Percentiles rank a stretch among this genome's conserved stretches.
Evolutionary conservation across 768 basidiomycete species (phyloP).

Genomic region (Filobasidium wieringae): DNA sequence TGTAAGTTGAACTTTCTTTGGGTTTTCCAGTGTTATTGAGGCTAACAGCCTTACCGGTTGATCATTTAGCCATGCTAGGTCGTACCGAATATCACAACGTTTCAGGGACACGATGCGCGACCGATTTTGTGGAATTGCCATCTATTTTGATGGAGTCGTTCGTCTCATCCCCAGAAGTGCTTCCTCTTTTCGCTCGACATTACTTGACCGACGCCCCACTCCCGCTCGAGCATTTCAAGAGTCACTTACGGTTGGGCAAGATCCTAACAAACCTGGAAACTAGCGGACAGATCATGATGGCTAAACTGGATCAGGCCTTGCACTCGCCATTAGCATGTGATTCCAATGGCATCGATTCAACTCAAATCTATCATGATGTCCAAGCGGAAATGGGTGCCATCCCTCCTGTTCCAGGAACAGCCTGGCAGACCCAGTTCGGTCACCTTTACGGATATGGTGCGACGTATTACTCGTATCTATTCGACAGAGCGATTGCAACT

Average conservation of each 20-base stretch:
- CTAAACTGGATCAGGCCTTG: constrained; percentile 76
- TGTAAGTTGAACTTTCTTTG: constrained; percentile 51
- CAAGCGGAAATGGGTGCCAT: constrained; percentile 54
- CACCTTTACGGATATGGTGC: constrained; percentile 94
- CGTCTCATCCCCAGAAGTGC: constrained; percentile 67
- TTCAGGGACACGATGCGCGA: constrained; percentile 91
- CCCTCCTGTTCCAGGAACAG: constrained; percentile 69
- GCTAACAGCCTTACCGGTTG: background rate
- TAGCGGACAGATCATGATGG: constrained; percentile 78
- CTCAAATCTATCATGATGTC: constrained; percentile 51
- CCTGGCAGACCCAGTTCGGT: constrained; percentile 90
- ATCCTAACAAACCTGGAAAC: constrained; percentile 58
- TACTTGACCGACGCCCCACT: constrained; percentile 37
- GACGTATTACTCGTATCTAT: constrained; percentile 94
- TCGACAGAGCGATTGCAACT: constrained; percentile 89
- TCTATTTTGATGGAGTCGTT: constrained; percentile 99
- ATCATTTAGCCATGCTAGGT: constrained; percentile 80
- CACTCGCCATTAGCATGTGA: constrained; percentile 51
- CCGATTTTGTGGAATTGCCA: constrained; percentile 94
- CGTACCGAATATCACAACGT: constrained; percentile 96
- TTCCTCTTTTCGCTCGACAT: constrained; percentile 52
- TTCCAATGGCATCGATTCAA: constrained; percentile 62
- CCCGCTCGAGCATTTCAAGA: constrained; percentile 33
- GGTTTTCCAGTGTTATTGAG: background rate
- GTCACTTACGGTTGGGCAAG: constrained; percentile 27